phyloP scores from a whole-genome alignment of 257 asterid species.

The Penstemon davidsonii region DNA sequence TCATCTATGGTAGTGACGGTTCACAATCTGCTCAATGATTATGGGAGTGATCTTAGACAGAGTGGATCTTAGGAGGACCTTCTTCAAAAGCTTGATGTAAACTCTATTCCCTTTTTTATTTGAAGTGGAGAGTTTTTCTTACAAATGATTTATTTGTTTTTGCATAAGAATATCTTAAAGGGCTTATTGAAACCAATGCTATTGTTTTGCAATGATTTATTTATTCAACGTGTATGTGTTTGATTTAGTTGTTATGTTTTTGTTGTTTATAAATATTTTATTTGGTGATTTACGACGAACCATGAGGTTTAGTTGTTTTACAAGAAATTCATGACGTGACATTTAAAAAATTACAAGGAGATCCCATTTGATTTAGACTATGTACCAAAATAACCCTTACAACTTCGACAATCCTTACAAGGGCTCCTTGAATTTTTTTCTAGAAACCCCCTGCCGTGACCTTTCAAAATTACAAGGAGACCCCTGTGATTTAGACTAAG shows the following conservation, averaged over 20 bases:
- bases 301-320: too few relatives aligned
- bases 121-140: neutral
- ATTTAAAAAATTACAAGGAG: too few relatives aligned
- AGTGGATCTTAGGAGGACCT: conserved; percentile 19
- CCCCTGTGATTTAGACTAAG: too few relatives aligned
- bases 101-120: neutral
- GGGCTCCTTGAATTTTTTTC: too few relatives aligned
- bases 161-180: neutral
- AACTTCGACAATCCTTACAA: too few relatives aligned
- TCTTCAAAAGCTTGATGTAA: conserved; percentile 27
- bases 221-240: neutral
- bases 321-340: too few relatives aligned
- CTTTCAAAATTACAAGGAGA: too few relatives aligned
- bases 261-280: too few relatives aligned
- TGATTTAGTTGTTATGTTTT: neutral
- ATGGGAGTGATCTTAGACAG: conserved; percentile 5
- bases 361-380: too few relatives aligned
- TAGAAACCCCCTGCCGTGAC: too few relatives aligned
- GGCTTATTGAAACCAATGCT: neutral
- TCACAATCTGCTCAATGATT: neutral
- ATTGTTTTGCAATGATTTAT: neutral
- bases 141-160: neutral
- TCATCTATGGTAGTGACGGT: neutral
- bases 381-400: too few relatives aligned
- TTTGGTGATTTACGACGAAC: too few relatives aligned